Evolutionary conservation across 176 grass and related monocot species (phyloP).

Genomic region (Aegilops sharonensis): DNA sequence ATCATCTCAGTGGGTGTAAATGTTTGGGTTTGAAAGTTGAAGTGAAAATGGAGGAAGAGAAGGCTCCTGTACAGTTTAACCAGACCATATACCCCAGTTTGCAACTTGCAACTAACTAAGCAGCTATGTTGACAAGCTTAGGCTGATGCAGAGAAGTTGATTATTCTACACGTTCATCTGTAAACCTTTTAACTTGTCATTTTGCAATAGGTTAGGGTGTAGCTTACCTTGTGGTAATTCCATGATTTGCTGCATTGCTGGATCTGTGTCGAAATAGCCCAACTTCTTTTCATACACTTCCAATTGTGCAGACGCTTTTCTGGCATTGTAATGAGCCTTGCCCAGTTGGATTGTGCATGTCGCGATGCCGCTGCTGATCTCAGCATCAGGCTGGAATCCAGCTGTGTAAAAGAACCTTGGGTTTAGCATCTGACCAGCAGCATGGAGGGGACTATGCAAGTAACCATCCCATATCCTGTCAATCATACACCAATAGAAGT

Average conservation of each 20-base stretch:
- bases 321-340: conserved; percentile 32
- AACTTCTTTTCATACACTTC: conserved; percentile 55
- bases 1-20: not conserved
- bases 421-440: conserved; percentile 69
- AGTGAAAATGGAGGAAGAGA: not conserved
- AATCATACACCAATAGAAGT: conserved; percentile 42
- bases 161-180: not conserved
- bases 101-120: not conserved
- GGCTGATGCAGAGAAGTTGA: too few relatives aligned
- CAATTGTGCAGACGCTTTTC: conserved; percentile 37
- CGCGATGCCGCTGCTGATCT: conserved; percentile 57
- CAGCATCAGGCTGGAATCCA: conserved; percentile 43
- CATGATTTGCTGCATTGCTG: conserved; percentile 35
- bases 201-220: conserved; percentile 5
- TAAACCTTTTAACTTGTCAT: not conserved
- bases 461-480: conserved; percentile 70
- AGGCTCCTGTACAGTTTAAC: not conserved
- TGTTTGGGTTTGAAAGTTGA: not conserved
- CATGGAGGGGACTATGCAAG: conserved; percentile 74
- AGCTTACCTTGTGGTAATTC: conserved; percentile 58
- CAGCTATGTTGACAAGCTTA: not conserved
- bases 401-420: conserved; percentile 57
- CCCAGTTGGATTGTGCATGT: conserved; percentile 41
- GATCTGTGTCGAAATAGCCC: conserved; percentile 39
- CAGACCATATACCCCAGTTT: not conserved